Conservation (phyloP, 306 rosid species). For the Glycine latifolia region DNA sequence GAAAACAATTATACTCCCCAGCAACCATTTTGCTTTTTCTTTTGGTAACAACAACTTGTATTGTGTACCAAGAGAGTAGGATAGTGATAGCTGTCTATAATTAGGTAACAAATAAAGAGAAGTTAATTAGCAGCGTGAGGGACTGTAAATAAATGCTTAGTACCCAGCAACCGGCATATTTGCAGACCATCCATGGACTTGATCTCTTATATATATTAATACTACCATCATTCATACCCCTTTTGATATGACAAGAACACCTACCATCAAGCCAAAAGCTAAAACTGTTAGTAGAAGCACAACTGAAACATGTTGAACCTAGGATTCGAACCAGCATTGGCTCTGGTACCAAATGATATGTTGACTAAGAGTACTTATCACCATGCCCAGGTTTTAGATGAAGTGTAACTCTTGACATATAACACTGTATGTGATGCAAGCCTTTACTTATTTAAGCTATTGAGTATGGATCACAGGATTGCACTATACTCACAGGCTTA, state of each 20-base stretch:
- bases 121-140: background rate
- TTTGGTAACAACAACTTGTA: background rate
- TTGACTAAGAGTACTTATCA: background rate
- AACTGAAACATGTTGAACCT: conserved; percentile 1
- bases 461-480: background rate
- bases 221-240: background rate
- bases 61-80: conserved; percentile 33
- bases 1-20: background rate
- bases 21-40: conserved; percentile 1
- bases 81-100: conserved; percentile 10
- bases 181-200: background rate
- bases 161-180: conserved; percentile 10
- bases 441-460: background rate
- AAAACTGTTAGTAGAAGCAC: background rate
- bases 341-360: background rate
- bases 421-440: background rate
- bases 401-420: background rate
- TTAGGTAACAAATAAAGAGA: conserved; percentile 24
- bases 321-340: background rate
- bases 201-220: background rate
- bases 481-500: background rate
- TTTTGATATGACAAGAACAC: background rate
- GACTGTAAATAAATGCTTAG: background rate
- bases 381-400: background rate
- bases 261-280: background rate